phyloP scores from a whole-genome alignment of 208 protist species.

The Herpetomonas muscarum region DNA sequence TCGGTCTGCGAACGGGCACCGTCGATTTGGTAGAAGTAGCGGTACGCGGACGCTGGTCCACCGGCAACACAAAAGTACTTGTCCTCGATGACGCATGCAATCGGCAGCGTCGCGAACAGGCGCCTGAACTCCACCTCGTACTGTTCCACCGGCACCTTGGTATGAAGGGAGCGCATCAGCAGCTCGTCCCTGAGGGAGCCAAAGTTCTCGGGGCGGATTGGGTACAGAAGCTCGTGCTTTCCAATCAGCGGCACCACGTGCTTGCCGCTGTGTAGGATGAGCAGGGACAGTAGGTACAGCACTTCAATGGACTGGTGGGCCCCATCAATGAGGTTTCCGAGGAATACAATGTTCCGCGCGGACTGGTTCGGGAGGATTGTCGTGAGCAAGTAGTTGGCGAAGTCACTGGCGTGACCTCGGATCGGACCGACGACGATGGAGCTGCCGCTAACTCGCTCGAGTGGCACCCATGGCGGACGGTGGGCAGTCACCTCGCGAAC shows the following conservation, averaged over 20 bases:
- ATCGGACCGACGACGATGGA: slow-evolving; percentile 68
- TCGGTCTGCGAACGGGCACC: slow-evolving; percentile 16
- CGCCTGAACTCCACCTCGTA: slow-evolving; percentile 40
- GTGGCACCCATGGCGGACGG: slow-evolving; percentile 1
- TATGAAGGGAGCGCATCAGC: slow-evolving; percentile 31
- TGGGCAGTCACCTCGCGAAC: slow-evolving; percentile 13
- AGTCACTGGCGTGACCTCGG: slow-evolving; percentile 65
- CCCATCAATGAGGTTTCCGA: slow-evolving; percentile 85
- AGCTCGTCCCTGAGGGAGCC: slow-evolving; percentile 71
- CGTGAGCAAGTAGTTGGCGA: slow-evolving; percentile 56
- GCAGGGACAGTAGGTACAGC: slow-evolving; percentile 57
- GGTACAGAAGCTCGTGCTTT: slow-evolving; percentile 78
- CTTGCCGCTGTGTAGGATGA: slow-evolving; percentile 41
- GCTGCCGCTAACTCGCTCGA: slow-evolving; percentile 36
- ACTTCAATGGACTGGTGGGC: slow-evolving; percentile 69
- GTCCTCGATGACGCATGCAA: slow-evolving; percentile 64
- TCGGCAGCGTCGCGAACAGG: slow-evolving; percentile 59
- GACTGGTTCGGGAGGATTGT: slow-evolving; percentile 29
- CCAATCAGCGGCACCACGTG: slow-evolving; percentile 59
- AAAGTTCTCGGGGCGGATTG: slow-evolving; percentile 57
- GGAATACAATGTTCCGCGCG: slow-evolving; percentile 51
- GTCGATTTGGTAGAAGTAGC: slow-evolving; percentile 39
- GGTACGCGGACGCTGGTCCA: slow-evolving; percentile 47
- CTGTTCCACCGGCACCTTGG: slow-evolving; percentile 20
- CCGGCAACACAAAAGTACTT: slow-evolving; percentile 72